phyloP scores from a whole-genome alignment of 225 moss, liverwort and hornwort species.

The Physcomitrellopsis africana region DNA sequence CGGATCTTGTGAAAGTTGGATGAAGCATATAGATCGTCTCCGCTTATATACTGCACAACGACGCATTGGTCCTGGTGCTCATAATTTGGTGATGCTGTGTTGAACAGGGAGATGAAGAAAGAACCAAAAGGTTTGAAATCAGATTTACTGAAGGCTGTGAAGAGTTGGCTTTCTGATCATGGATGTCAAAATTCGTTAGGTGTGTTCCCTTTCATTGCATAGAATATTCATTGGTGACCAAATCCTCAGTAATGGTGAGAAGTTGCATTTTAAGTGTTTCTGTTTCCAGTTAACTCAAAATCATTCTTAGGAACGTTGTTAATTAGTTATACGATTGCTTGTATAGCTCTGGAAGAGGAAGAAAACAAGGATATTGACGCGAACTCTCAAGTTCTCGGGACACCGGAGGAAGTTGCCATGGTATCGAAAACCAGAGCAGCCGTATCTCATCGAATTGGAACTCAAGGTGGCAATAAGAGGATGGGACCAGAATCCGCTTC shows the following conservation, averaged over 20 bases:
- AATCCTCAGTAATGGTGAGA: not conserved
- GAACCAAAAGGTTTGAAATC: constrained; percentile 77
- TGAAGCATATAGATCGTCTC: not conserved
- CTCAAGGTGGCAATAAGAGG: constrained; percentile 32
- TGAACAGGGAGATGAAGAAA: constrained; percentile 66
- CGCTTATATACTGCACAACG: too few relatives aligned
- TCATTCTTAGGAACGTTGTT: constrained; percentile 6
- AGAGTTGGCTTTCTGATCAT: constrained; percentile 66
- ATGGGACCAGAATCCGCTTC: constrained; percentile 23
- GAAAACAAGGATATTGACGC: constrained; percentile 16
- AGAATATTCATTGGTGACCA: not conserved
- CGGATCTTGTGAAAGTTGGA: not conserved
- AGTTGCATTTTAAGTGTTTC: not conserved
- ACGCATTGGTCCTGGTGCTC: not conserved
- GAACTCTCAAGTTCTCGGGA: constrained; percentile 11
- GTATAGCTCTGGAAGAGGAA: constrained; percentile 35
- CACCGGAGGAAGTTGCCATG: constrained; percentile 31
- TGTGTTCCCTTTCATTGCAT: constrained; percentile 8
- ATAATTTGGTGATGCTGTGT: constrained; percentile 2
- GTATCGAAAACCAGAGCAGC: constrained; percentile 29
- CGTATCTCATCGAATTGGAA: constrained; percentile 29
- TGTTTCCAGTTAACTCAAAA: not conserved
- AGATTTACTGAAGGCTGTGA: constrained; percentile 73
- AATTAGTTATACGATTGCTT: constrained; percentile 23
- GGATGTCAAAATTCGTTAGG: constrained; percentile 40